These are phyloP conservation scores for Tylopilus vinaceipallidus DNA, from an alignment of 768 basidiomycete genomes.

Conservation along the genomic window DNA sequence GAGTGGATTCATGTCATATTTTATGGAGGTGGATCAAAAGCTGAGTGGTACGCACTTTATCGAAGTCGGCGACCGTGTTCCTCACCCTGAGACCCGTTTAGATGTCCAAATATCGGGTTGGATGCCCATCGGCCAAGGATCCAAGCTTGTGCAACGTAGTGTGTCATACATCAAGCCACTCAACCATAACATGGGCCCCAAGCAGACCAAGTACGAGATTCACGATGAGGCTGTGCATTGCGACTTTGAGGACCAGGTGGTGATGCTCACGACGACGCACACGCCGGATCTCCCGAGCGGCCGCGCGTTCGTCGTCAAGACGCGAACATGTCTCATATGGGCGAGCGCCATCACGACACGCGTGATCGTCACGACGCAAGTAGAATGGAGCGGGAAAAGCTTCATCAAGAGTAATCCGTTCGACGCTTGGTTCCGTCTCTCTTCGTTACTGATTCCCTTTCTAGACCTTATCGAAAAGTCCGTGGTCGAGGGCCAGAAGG, in stretches of 20 bases:
- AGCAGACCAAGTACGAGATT: conserved; percentile 94
- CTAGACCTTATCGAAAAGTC: conserved; percentile 94
- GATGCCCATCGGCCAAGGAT: conserved; percentile 62
- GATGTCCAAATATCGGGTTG: conserved; percentile 97
- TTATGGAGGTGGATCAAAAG: conserved; percentile 88
- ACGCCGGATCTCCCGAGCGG: conserved; percentile 97
- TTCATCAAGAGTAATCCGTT: conserved; percentile 80
- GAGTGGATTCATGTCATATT: conserved; percentile 93
- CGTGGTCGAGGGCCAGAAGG: conserved; percentile 87
- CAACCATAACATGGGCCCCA: conserved; percentile 84
- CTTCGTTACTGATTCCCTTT: background rate
- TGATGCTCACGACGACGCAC: conserved; percentile 83
- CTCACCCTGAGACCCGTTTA: conserved; percentile 33
- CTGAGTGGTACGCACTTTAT: conserved; percentile 63
- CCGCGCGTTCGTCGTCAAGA: conserved; percentile 90
- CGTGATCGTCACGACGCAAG: conserved; percentile 84
- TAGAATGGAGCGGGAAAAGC: conserved; percentile 95
- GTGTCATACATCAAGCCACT: conserved; percentile 98
- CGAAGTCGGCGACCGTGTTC: background rate
- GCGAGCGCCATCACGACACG: conserved; percentile 73
- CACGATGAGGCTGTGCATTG: conserved; percentile 77
- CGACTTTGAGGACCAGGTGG: conserved; percentile 82
- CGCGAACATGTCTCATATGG: conserved; percentile 94
- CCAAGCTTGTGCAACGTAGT: conserved; percentile 75
- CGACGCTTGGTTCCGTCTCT: background rate